phyloP scores from a whole-genome alignment of 2,329 filamentous ascomycete genomes.

The Arthrobotrys iridis region DNA sequence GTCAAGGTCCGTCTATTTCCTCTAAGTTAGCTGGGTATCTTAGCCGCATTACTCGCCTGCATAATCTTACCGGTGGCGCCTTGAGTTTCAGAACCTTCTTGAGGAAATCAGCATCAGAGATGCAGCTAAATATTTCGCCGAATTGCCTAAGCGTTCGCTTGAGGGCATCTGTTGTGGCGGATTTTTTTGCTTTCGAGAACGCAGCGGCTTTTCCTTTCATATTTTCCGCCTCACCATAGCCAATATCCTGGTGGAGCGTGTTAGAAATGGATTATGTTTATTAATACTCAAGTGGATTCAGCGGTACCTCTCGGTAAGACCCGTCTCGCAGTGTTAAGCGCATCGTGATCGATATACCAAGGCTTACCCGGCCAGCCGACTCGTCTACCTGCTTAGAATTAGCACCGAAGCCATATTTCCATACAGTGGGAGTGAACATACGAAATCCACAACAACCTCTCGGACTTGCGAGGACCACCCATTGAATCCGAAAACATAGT shows the following conservation, averaged over 20 bases:
- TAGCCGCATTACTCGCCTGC: neutral
- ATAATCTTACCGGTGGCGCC: conserved; percentile 55
- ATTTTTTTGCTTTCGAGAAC: conserved; percentile 98
- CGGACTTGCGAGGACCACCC: conserved; percentile 97
- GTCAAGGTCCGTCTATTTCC: conserved; percentile 35
- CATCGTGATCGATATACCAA: conserved; percentile 89
- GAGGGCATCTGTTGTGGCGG: conserved; percentile 91
- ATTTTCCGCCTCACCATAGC: conserved; percentile 96
- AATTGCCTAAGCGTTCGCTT: conserved; percentile 91
- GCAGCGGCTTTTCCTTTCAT: conserved; percentile 93
- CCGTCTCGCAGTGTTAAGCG: conserved; percentile 90
- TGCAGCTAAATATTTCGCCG: conserved; percentile 94
- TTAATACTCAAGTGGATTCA: neutral
- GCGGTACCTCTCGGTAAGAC: conserved; percentile 82
- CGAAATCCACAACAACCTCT: conserved; percentile 93
- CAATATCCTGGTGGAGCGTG: conserved; percentile 73
- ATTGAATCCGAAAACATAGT: conserved; percentile 96
- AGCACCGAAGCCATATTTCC: neutral
- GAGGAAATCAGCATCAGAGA: conserved; percentile 96
- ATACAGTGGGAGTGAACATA: conserved; percentile 60
- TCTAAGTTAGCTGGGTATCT: neutral
- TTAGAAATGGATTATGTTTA: neutral
- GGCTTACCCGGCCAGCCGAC: conserved; percentile 76
- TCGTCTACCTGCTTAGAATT: conserved; percentile 74
- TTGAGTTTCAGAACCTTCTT: conserved; percentile 91